phyloP scores from a whole-genome alignment of 2,329 filamentous ascomycete species.

The Daldinia sp. region DNA sequence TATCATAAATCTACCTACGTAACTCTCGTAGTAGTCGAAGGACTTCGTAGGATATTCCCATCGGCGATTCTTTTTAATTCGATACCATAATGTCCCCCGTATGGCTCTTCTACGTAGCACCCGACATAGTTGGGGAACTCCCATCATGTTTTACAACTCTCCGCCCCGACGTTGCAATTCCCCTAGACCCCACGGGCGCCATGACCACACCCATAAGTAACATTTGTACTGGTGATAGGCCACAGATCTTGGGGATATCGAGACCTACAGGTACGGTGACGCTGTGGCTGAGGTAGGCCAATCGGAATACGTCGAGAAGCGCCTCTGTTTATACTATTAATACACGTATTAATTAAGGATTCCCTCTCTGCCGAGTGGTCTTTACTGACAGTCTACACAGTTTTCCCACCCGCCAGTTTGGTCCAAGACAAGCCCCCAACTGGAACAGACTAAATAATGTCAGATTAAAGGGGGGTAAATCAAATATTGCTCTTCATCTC shows the following conservation, averaged over 20 bases:
- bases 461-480: neutral
- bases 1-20: neutral
- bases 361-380: neutral
- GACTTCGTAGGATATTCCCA: neutral
- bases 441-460: neutral
- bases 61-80: neutral
- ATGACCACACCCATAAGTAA: no score
- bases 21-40: neutral
- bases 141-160: neutral
- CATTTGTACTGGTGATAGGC: neutral
- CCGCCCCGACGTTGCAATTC: neutral
- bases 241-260: neutral
- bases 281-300: neutral
- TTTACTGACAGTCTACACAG: neutral
- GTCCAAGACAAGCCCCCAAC: neutral
- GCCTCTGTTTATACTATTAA: neutral
- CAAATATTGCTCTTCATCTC: neutral
- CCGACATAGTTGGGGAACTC: neutral
- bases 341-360: neutral
- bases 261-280: neutral
- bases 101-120: neutral
- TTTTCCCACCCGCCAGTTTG: neutral
- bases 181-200: neutral
- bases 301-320: neutral
- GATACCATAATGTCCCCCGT: neutral